These are phyloP conservation scores for Prosopis cineraria DNA, from an alignment of 306 rosid genomes.

Conservation along the genomic window DNA sequence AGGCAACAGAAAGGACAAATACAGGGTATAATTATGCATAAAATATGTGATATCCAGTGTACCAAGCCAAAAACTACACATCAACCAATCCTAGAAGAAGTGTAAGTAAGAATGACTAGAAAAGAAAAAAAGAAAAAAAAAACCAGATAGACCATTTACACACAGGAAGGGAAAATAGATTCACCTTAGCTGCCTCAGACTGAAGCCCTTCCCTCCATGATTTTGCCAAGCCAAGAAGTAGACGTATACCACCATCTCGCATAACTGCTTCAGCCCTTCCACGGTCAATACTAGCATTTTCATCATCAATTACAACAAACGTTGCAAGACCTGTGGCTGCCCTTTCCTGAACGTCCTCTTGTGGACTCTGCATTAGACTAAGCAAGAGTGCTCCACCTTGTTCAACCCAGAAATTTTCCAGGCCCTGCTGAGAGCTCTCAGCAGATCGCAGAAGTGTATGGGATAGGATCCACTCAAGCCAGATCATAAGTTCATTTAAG, in stretches of 20 bases:
- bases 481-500: conserved; percentile 78
- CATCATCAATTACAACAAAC: conserved; percentile 97
- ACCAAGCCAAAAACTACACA: conserved; percentile 27
- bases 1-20: conserved; percentile 16
- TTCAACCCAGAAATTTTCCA: conserved; percentile 89
- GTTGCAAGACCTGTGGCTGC: conserved; percentile 99
- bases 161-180: conserved; percentile 7
- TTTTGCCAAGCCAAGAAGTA: conserved; percentile 87
- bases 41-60: conserved; percentile 16
- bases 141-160: background rate
- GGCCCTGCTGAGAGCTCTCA: conserved; percentile 92
- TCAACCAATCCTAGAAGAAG: background rate
- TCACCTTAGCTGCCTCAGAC: conserved; percentile 98
- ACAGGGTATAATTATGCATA: conserved; percentile 1
- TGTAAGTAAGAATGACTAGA: conserved; percentile 15
- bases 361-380: conserved; percentile 94
- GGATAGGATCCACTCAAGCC: conserved; percentile 99
- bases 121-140: conserved; percentile 10
- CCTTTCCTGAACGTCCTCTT: conserved; percentile 99
- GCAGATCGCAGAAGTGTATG: conserved; percentile 95
- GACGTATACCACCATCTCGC: conserved; percentile 95
- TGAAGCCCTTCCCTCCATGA: conserved; percentile 99
- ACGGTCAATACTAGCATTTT: conserved; percentile 90
- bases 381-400: conserved; percentile 94
- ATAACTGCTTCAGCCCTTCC: conserved; percentile 98